Evolutionary conservation across 495 filamentous ascomycete genomes (phyloP).

Genomic region (Neurospora hispaniola): DNA sequence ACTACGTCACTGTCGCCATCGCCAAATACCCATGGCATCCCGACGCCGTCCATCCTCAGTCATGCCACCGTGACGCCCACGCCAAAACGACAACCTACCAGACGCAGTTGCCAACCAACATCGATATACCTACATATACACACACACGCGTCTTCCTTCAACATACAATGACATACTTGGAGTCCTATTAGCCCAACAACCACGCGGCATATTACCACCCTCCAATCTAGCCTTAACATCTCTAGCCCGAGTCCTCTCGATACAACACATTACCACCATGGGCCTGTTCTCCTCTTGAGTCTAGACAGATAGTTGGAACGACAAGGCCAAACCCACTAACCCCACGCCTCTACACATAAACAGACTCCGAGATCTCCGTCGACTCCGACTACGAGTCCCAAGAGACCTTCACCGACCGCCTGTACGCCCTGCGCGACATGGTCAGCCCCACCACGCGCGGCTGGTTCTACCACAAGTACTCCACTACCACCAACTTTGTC

Average conservation of each 20-base stretch:
- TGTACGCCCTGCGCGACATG: slow-evolving; percentile 83
- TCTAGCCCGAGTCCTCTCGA: not conserved
- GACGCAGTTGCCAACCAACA: not conserved
- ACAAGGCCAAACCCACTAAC: not conserved
- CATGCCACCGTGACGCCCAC: not conserved
- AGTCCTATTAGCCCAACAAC: not conserved
- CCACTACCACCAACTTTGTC: slow-evolving; percentile 42
- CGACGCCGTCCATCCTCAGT: not conserved
- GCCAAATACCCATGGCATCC: not conserved
- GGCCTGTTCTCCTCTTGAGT: not conserved
- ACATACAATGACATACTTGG: not conserved
- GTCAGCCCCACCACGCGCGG: slow-evolving; percentile 75
- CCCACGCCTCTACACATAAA: slow-evolving; percentile 8
- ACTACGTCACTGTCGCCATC: not conserved
- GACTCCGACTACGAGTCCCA: slow-evolving; percentile 44
- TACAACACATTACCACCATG: not conserved
- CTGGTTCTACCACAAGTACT: slow-evolving; percentile 49
- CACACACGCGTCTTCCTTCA: not conserved
- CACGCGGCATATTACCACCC: not conserved
- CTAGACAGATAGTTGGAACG: not conserved
- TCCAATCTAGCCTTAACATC: not conserved
- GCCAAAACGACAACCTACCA: not conserved
- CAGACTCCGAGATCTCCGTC: slow-evolving; percentile 56
- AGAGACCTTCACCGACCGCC: slow-evolving; percentile 65
- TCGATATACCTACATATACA: not conserved